A percentile compares a stretch with the other conserved stretches of the same genome.
Conservation (phyloP, 495 filamentous ascomycete genomes). For the Aspergillus baeticus region DNA sequence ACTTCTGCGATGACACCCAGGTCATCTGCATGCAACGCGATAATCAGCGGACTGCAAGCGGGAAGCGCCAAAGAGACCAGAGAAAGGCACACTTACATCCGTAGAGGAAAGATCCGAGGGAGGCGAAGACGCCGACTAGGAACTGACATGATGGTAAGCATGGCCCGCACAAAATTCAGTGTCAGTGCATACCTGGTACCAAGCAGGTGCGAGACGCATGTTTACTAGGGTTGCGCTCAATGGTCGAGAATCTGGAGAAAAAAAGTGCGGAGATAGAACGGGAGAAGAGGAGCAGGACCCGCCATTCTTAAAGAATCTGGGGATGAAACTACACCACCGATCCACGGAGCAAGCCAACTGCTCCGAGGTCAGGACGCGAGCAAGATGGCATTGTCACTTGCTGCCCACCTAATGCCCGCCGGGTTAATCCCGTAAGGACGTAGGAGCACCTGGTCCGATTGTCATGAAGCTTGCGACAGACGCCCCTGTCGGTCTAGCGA, state of each 20-base stretch:
- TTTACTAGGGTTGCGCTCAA: slow-evolving; percentile 7
- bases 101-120: slow-evolving; percentile 59
- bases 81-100: slow-evolving; percentile 41
- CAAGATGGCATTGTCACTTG: slow-evolving; percentile 3
- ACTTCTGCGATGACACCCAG: slow-evolving; percentile 62
- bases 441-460: background rate
- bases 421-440: slow-evolving; percentile 12
- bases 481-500: background rate
- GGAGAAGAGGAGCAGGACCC: slow-evolving; percentile 17
- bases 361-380: background rate
- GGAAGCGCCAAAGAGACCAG: slow-evolving; percentile 4
- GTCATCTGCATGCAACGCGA: slow-evolving; percentile 31
- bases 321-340: slow-evolving; percentile 16
- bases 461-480: background rate
- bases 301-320: slow-evolving; percentile 23
- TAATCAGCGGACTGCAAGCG: slow-evolving; percentile 6
- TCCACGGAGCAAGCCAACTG: slow-evolving; percentile 1
- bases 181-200: slow-evolving; percentile 50
- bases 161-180: background rate
- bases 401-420: slow-evolving; percentile 6
- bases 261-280: slow-evolving; percentile 17
- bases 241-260: slow-evolving; percentile 6
- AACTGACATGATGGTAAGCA: slow-evolving; percentile 41
- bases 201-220: slow-evolving; percentile 54
- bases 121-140: slow-evolving; percentile 62